These are phyloP conservation scores for Colletotrichum sp. DNA, from an alignment of 2,329 filamentous ascomycete species.

Conservation along the genomic window DNA sequence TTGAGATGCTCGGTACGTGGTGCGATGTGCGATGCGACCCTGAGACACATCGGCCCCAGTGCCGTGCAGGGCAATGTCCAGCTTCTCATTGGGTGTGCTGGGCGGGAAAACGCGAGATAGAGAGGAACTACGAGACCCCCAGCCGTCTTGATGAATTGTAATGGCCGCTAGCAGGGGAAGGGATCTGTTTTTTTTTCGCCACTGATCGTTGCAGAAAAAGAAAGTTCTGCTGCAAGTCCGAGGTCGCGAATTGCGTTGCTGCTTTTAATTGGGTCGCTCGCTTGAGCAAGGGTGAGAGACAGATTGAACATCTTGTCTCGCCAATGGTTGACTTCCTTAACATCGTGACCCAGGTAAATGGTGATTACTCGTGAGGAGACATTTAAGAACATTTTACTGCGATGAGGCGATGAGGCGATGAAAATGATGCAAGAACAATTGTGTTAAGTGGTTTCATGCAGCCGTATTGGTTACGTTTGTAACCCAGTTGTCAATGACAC, in stretches of 20 bases:
- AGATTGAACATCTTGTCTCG: not conserved
- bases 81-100: not conserved
- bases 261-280: not conserved
- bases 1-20: slow-evolving; percentile 10
- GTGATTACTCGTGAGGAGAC: too few relatives aligned
- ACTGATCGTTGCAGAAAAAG: not conserved
- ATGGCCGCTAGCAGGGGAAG: slow-evolving; percentile 4
- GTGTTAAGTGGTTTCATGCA: too few relatives aligned
- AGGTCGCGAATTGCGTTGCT: not conserved
- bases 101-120: not conserved
- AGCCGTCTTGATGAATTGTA: not conserved
- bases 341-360: too few relatives aligned
- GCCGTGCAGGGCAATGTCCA: not conserved
- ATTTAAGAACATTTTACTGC: too few relatives aligned
- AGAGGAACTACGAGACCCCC: not conserved
- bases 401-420: too few relatives aligned
- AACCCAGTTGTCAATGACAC: too few relatives aligned
- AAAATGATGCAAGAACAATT: too few relatives aligned
- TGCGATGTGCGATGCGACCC: slow-evolving; percentile 7
- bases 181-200: not conserved
- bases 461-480: too few relatives aligned
- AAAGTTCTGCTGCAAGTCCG: not conserved
- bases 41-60: not conserved
- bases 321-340: too few relatives aligned
- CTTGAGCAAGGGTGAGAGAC: not conserved